Conservation (phyloP, 331 rosid genomes). For the Dryas integrifolia region DNA sequence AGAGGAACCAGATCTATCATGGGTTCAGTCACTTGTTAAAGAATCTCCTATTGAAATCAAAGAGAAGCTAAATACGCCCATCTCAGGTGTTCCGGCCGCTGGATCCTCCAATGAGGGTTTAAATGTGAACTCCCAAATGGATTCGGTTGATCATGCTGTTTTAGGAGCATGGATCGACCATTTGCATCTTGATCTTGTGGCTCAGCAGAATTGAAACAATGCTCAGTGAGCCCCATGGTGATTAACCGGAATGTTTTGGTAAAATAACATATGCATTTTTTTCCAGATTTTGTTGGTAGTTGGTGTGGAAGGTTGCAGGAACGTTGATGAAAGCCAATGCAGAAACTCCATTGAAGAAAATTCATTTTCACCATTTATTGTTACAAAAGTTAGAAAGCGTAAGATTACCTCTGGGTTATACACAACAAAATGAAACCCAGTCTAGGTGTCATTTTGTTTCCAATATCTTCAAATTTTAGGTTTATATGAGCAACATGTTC, state of each 20-base stretch:
- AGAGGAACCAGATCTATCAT: conserved; percentile 90
- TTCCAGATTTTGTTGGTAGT: conserved; percentile 58
- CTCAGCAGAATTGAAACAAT: conserved; percentile 76
- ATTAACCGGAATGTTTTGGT: conserved; percentile 53
- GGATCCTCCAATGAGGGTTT: conserved; percentile 46
- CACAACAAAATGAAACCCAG: conserved; percentile 32
- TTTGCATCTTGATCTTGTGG: conserved; percentile 91
- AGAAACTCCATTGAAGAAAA: conserved; percentile 32
- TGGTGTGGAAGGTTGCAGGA: conserved; percentile 37
- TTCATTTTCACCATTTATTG: conserved; percentile 57
- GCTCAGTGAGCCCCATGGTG: conserved; percentile 46
- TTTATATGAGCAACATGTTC: conserved; percentile 43
- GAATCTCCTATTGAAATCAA: conserved; percentile 82
- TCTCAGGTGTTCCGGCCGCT: conserved; percentile 36
- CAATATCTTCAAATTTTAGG: conserved; percentile 48
- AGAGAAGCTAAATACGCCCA: conserved; percentile 43
- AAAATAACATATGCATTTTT: conserved; percentile 48
- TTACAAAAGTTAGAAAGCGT: conserved; percentile 47
- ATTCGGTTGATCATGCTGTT: conserved; percentile 68
- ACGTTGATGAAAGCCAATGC: conserved; percentile 44
- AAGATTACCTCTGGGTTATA: conserved; percentile 47
- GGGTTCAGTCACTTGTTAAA: conserved; percentile 96
- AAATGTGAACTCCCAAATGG: conserved; percentile 49
- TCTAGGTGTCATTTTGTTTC: conserved; percentile 18
- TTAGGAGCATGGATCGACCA: conserved; percentile 89